Conservation (phyloP, 306 rosid species). For the Fragaria nilgerrensis region DNA sequence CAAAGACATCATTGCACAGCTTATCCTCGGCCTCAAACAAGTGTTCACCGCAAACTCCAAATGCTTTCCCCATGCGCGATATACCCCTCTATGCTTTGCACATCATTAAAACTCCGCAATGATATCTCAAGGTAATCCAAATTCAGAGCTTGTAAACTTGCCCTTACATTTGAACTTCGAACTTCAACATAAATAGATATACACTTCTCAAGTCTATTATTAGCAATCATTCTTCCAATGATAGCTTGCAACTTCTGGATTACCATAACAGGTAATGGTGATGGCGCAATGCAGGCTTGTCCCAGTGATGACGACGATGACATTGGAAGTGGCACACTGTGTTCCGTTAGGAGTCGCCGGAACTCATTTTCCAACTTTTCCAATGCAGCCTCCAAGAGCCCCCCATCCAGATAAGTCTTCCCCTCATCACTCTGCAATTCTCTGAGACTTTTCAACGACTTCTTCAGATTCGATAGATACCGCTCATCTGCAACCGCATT, state of each 20-base stretch:
- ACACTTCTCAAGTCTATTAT: constrained; percentile 73
- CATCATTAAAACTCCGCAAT: constrained; percentile 84
- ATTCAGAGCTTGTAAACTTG: constrained; percentile 82
- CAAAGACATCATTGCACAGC: constrained; percentile 94
- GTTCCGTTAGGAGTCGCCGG: constrained; percentile 65
- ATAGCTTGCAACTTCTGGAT: constrained; percentile 84
- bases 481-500: constrained; percentile 67
- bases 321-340: constrained; percentile 91
- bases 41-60: constrained; percentile 97
- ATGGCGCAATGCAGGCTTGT: constrained; percentile 92
- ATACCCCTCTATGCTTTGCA: constrained; percentile 87
- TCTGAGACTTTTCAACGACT: constrained; percentile 59
- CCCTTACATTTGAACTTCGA: constrained; percentile 87
- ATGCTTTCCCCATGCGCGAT: constrained; percentile 97
- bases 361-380: constrained; percentile 84
- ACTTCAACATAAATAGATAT: constrained; percentile 80
- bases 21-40: constrained; percentile 94
- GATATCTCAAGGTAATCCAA: constrained; percentile 96
- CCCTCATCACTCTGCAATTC: constrained; percentile 60
- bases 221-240: constrained; percentile 72
- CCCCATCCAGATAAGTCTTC: constrained; percentile 71
- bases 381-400: constrained; percentile 81
- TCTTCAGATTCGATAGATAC: constrained; percentile 70
- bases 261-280: constrained; percentile 79
- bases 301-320: constrained; percentile 30